phyloP scores from a whole-genome alignment of 75 land plant species.

The Pinus taeda region DNA sequence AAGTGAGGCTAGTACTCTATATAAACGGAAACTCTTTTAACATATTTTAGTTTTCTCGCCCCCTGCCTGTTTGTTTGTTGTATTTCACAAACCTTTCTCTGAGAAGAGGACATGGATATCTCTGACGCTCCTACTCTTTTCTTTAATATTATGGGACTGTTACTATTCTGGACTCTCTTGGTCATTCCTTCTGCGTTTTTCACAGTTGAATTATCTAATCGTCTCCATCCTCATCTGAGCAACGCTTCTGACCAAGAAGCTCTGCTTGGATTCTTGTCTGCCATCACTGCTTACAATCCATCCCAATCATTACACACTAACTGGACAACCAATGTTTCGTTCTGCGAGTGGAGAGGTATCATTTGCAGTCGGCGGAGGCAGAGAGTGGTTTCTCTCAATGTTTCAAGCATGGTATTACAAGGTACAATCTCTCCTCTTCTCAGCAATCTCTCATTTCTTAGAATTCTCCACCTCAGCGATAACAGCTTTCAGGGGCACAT shows the following conservation, averaged over 20 bases:
- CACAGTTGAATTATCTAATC: too few relatives aligned
- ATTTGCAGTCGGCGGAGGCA: conserved; percentile 29
- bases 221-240: too few relatives aligned
- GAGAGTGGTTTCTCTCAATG: conserved; percentile 33
- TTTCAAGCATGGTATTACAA: conserved; percentile 51
- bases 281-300: conserved; percentile 43
- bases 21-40: too few relatives aligned
- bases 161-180: too few relatives aligned
- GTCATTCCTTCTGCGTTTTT: too few relatives aligned
- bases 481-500: conserved; percentile 77
- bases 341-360: conserved; percentile 55
- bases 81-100: too few relatives aligned
- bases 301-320: conserved; percentile 21
- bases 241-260: neutral
- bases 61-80: too few relatives aligned
- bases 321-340: conserved; percentile 28
- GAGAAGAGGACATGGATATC: too few relatives aligned
- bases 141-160: too few relatives aligned
- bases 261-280: conserved; percentile 51
- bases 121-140: too few relatives aligned
- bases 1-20: too few relatives aligned
- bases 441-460: conserved; percentile 33
- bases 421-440: conserved; percentile 53
- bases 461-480: conserved; percentile 54
- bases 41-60: too few relatives aligned